Evolutionary conservation across 2,329 filamentous ascomycete genomes (phyloP).

Genomic region (Aspergillus pseudotamarii): DNA sequence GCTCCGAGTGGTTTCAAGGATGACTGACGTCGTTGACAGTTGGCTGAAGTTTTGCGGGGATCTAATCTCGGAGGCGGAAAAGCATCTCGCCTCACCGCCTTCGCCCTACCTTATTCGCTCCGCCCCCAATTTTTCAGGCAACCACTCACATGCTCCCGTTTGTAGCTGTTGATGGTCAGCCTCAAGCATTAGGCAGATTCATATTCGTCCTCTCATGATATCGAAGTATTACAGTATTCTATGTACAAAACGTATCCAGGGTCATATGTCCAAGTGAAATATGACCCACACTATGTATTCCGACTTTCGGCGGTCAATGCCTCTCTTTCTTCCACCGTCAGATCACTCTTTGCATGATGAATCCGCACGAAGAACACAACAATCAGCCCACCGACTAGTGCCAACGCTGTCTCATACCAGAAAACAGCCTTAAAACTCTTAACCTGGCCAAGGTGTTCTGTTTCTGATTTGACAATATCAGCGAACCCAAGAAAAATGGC

Average conservation of each 20-base stretch:
- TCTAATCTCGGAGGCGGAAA: constrained; percentile 6
- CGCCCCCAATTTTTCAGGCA: background rate
- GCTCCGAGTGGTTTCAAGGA: constrained; percentile 8
- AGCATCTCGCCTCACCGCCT: constrained; percentile 6
- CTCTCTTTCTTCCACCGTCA: background rate
- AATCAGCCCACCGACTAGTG: constrained; percentile 43
- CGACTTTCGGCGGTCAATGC: background rate
- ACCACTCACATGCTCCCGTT: background rate
- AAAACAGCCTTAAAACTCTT: constrained; percentile 67
- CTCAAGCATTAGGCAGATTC: background rate
- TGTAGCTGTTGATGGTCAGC: background rate
- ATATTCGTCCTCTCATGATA: background rate
- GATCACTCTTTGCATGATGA: background rate
- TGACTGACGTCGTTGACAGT: constrained; percentile 20
- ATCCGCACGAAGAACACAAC: constrained; percentile 5
- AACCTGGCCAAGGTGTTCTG: constrained; percentile 47
- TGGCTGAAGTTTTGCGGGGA: constrained; percentile 9
- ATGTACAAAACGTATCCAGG: background rate
- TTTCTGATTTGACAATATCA: constrained; percentile 62
- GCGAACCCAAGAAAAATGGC: constrained; percentile 71
- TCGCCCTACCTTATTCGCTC: background rate
- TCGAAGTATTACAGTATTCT: background rate
- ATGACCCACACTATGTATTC: background rate
- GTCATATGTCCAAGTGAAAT: background rate
- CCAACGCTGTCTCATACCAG: constrained; percentile 63